phyloP scores from a whole-genome alignment of 164 flowering plant species.

The Umbellularia californica region DNA sequence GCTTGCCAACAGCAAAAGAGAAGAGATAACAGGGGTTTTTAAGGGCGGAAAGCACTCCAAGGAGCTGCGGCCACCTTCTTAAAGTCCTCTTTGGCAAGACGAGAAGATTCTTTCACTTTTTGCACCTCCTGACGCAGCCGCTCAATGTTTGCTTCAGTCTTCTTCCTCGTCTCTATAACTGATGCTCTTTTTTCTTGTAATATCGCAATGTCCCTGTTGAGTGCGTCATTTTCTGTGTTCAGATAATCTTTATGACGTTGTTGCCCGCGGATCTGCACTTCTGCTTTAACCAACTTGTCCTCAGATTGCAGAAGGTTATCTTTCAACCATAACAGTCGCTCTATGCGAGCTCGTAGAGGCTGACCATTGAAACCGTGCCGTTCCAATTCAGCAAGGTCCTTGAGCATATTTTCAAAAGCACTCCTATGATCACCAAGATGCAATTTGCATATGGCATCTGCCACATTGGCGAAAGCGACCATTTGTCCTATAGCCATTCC shows the following conservation, averaged over 20 bases:
- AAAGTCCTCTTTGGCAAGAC: neutral
- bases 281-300: neutral
- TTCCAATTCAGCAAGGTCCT: conserved; percentile 3
- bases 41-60: neutral
- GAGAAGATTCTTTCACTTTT: neutral
- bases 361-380: conserved; percentile 2
- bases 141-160: neutral
- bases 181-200: conserved; percentile 1
- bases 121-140: neutral
- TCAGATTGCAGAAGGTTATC: neutral
- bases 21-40: no score
- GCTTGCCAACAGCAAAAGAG: no score
- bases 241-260: neutral
- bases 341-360: neutral
- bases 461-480: conserved; percentile 6
- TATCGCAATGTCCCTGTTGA: neutral
- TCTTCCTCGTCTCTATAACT: neutral
- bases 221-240: neutral
- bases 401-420: neutral
- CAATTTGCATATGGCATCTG: neutral
- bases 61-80: neutral
- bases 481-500: conserved; percentile 9
- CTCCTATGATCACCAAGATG: neutral
- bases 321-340: neutral
- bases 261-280: neutral